Evolutionary conservation across 805 yeast species (phyloP), one percentile per base, ranked within the genome.

Genomic region (Cyberlindnera amylophila): DNA sequence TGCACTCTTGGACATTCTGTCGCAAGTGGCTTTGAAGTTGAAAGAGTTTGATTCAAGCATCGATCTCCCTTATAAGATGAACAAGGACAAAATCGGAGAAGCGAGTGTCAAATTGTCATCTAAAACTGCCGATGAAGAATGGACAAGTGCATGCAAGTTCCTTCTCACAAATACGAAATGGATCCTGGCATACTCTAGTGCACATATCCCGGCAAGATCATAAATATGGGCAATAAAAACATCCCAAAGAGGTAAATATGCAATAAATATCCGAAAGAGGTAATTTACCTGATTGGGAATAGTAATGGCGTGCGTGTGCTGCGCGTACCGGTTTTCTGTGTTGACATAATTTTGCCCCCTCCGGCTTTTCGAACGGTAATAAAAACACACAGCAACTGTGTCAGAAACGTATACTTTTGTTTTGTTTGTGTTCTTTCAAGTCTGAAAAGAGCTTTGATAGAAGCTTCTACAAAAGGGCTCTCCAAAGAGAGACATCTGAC

Each of bases 81-180:
- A 75, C 1, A 72, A 71, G 8, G 96, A 85, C 47, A 74, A 74
- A 39, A 82, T 91, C 28, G 95, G 93, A 1, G 89, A 86, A 1
- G 74, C 79, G 42, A 77, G 86, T 38, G 82, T 91, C n/a, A 69
- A 81, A 36, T 72, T 87, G 1, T 77, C 86, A 2, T 74, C 86
- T 3, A 69, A 72, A 45, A 64, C 72, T 4, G 75, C 82, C 0
- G 82, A 82, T 58, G 78, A 79, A 34, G 87, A 84, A 47, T 90
- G 98, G 98, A 87, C 96, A 0, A 77, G 82, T 19, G 91, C 95
- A 1, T 89, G 96, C 64, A 83, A 85, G 54, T 85, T 80, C 56
- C 67, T 91, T 11, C 65, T 90, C 36, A 86, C 93, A 0, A 79
- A 91, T 54, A 71, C 79, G 24, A 88, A 87, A 57, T 91, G 96